A percentile compares a stretch with the other conserved stretches of the same genome.
phyloP scores from a whole-genome alignment of 495 filamentous ascomycete genomes.

The Hypoxylon perforatum region DNA sequence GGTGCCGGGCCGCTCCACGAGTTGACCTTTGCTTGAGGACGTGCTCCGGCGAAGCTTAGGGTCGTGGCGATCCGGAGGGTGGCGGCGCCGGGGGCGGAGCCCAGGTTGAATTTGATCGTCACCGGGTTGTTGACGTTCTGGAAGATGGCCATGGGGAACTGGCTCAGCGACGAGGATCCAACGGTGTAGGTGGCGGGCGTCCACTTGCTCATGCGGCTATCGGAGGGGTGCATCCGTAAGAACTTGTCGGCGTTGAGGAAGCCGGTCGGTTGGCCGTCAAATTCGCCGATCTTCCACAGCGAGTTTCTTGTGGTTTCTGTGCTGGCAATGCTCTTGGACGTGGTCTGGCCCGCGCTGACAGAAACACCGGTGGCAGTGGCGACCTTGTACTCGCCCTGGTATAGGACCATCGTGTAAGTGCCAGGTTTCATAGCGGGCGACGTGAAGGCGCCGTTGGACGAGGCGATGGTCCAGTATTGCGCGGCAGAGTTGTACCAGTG shows the following conservation, averaged over 20 bases:
- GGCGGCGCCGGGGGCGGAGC: conserved; percentile 58
- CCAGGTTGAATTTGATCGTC: conserved; percentile 70
- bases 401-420: conserved; percentile 74
- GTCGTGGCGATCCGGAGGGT: conserved; percentile 74
- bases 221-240: conserved; percentile 73
- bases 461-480: conserved; percentile 72
- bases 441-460: conserved; percentile 64
- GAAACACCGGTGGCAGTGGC: conserved; percentile 61
- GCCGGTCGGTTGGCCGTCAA: conserved; percentile 71
- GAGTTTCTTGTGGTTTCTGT: conserved; percentile 59
- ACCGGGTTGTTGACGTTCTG: conserved; percentile 70
- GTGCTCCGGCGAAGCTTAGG: conserved; percentile 66
- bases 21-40: conserved; percentile 64
- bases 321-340: conserved; percentile 64
- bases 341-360: conserved; percentile 65
- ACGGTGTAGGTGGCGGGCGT: conserved; percentile 68
- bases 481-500: conserved; percentile 73
- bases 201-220: conserved; percentile 71
- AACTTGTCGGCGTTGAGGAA: conserved; percentile 75
- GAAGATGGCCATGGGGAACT: conserved; percentile 75
- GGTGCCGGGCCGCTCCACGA: conserved; percentile 59
- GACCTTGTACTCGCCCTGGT: conserved; percentile 71
- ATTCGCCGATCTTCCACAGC: conserved; percentile 72
- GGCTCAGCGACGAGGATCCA: conserved; percentile 58
- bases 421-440: conserved; percentile 75